These are phyloP conservation scores for Fomitopsis pulvina DNA, from an alignment of 768 basidiomycete genomes.

Conservation along the genomic window DNA sequence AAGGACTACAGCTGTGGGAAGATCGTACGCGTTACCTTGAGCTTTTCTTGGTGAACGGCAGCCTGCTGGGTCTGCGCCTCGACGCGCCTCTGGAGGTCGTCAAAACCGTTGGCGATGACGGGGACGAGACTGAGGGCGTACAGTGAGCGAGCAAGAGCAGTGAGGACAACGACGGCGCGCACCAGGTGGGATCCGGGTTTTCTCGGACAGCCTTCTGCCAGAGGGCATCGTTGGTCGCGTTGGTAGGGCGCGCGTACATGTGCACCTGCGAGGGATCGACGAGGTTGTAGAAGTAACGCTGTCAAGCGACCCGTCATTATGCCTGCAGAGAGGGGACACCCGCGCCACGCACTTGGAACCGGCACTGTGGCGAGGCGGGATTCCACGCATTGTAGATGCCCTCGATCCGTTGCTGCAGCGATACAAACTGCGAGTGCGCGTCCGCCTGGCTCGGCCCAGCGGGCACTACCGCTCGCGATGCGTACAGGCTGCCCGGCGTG, in stretches of 20 bases:
- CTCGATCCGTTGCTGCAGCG: slow-evolving; percentile 54
- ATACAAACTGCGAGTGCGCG: slow-evolving; percentile 50
- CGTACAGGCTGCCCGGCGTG: slow-evolving; percentile 26
- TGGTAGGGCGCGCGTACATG: slow-evolving; percentile 64
- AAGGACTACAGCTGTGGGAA: not conserved
- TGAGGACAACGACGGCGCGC: slow-evolving; percentile 15
- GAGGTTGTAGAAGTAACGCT: slow-evolving; percentile 84
- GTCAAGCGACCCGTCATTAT: not conserved
- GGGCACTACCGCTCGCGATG: slow-evolving; percentile 31
- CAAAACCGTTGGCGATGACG: slow-evolving; percentile 74
- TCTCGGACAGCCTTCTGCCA: slow-evolving; percentile 79
- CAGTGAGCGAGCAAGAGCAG: not conserved
- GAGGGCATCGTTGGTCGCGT: slow-evolving; percentile 60
- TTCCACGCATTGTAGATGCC: slow-evolving; percentile 67
- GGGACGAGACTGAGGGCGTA: slow-evolving; percentile 55
- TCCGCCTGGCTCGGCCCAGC: slow-evolving; percentile 46
- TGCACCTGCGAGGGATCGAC: slow-evolving; percentile 64
- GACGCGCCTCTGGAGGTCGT: slow-evolving; percentile 72
- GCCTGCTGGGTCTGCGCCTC: slow-evolving; percentile 69
- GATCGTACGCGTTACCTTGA: slow-evolving; percentile 37
- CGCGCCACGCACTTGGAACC: slow-evolving; percentile 60
- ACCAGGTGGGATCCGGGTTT: slow-evolving; percentile 81
- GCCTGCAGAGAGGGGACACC: not conserved
- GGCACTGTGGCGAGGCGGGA: slow-evolving; percentile 56
- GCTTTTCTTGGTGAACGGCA: slow-evolving; percentile 56